Base-by-base conservation (phyloP, 2,329 filamentous ascomycete species). In the Colletotrichum shisoi region DNA sequence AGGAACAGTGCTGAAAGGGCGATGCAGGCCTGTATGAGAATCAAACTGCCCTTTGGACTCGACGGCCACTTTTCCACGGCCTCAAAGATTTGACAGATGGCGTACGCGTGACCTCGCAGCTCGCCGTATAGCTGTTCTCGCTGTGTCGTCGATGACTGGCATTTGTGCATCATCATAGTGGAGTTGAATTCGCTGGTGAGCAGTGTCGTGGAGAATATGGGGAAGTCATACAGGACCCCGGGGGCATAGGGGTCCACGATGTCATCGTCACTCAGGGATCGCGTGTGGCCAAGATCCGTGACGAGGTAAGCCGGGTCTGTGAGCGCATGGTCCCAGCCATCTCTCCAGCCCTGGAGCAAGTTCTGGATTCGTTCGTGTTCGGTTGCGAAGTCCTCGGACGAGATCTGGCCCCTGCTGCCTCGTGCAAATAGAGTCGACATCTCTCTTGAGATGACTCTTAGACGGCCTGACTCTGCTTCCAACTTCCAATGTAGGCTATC, bases 21-120 rank as follows among this genome's bases (percentile, higher is more conserved):
- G 42, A 98, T 80, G 71, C 87, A 88, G 13, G 92, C 88, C 74
- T 96, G 93, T 48, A 91, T 86, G 48, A 89, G 85, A 34, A 96
- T 81, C 15, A 94, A 79, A 13, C 87, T 86, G 1, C 93, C 93
- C 31, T 86, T 86, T 0, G 91, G 91, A 21, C 87, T 87, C 1
- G 85, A 81, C 0, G 91, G 89, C 83, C 89, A 95, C 65, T 84
- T 84, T 71, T 91, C 86, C 44, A 97, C 85, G 1, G 90, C 87
- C 77, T 96, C 93, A 66, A 93, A 93, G 66, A 94, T 84, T 72
- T 92, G 89, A 74, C 91, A 94, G 48, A 90, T 89, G 60, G 86
- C 84, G 71, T 90, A 86, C 1, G 92, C 90, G 64, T 91, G 83
- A 1, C 81, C 76, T 3, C 81, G 81, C 61, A 94, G 73, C 59